Percentiles rank a stretch among this genome's conserved stretches.
Conservation (phyloP, 192 early-diverging fungal genomes). For the Allomyces macrogynus region DNA sequence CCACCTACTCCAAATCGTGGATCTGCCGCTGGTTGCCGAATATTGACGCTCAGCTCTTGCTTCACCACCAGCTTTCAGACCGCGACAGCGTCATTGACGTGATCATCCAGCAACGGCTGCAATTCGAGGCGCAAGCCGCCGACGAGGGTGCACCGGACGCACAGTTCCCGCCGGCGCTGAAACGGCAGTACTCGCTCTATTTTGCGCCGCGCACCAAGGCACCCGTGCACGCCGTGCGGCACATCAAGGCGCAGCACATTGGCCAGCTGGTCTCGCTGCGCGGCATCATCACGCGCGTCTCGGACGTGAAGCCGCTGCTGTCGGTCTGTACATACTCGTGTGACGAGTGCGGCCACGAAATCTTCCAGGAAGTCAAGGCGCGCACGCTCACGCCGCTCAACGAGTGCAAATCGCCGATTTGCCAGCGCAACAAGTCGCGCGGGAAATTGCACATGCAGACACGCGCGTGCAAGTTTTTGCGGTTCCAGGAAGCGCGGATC, state of each 20-base stretch:
- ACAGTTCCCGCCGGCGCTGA: conserved; percentile 59
- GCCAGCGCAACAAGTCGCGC: conserved; percentile 54
- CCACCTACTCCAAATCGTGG: conserved; percentile 16
- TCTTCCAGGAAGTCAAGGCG: conserved; percentile 76
- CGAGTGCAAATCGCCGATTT: conserved; percentile 59
- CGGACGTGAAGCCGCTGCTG: conserved; percentile 79
- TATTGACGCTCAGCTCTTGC: too few relatives aligned
- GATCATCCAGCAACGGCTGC: conserved; percentile 62
- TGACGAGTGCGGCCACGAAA: conserved; percentile 84
- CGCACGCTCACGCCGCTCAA: conserved; percentile 57
- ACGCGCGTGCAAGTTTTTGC: conserved; percentile 72
- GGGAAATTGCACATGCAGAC: conserved; percentile 80
- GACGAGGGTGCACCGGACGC: conserved; percentile 2
- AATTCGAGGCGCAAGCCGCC: conserved; percentile 24
- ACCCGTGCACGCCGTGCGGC: conserved; percentile 58
- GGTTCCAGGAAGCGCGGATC: conserved; percentile 89
- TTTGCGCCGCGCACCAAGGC: conserved; percentile 47
- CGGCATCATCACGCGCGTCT: conserved; percentile 84
- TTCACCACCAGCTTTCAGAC: conserved; percentile 6
- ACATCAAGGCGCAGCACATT: conserved; percentile 55
- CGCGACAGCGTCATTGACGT: conserved; percentile 73
- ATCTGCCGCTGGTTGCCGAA: conserved; percentile 2
- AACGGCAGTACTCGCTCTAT: conserved; percentile 62
- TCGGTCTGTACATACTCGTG: conserved; percentile 72
- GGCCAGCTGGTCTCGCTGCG: conserved; percentile 72